These are phyloP conservation scores for Xylaria flabelliformis DNA, from an alignment of 495 filamentous ascomycete species.

Conservation along the genomic window DNA sequence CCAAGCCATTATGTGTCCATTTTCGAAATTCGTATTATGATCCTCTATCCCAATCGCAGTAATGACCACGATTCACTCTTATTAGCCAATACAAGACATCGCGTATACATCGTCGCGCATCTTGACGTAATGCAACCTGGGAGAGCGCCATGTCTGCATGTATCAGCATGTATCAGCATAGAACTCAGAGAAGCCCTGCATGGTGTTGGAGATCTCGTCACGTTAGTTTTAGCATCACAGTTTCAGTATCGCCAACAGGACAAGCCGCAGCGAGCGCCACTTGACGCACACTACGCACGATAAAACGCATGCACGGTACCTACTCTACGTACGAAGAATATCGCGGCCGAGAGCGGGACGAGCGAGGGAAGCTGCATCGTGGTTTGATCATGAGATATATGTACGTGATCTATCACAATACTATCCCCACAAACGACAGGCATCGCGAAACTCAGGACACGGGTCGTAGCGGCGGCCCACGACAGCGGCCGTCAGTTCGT, in stretches of 20 bases:
- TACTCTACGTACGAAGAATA: not conserved
- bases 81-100: not conserved
- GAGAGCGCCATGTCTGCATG: not conserved
- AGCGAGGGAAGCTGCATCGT: not conserved
- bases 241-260: not conserved
- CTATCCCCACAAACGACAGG: no score
- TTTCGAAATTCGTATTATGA: not conserved
- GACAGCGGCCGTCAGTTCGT: not conserved
- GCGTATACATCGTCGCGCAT: not conserved
- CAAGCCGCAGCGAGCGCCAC: not conserved
- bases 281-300: not conserved
- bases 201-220: not conserved
- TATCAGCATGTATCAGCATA: not conserved
- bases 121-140: not conserved
- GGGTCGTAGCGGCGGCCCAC: conserved; percentile 27
- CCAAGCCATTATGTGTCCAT: not conserved
- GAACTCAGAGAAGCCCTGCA: not conserved
- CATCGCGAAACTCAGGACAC: not conserved
- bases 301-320: not conserved
- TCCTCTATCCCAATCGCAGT: not conserved
- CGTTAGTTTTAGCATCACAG: not conserved
- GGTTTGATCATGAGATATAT: conserved; percentile 16
- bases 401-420: not conserved
- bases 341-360: conserved; percentile 22
- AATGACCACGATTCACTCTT: not conserved